Conservation (phyloP, 306 rosid species). For the Vigna angularis region DNA sequence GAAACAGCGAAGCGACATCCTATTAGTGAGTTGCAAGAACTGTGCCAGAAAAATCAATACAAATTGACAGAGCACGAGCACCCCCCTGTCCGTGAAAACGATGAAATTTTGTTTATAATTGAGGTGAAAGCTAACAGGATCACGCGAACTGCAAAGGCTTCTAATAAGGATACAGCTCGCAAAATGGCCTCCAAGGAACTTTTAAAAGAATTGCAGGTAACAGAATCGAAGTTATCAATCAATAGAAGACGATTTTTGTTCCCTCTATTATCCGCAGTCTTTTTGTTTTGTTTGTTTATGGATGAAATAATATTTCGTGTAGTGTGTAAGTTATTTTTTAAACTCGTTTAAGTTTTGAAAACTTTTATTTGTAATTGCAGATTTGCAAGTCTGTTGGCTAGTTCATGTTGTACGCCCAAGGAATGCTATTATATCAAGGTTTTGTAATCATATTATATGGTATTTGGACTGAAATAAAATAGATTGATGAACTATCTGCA, state of each 20-base stretch:
- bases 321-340: not conserved
- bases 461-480: no score
- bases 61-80: not conserved
- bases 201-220: constrained; percentile 54
- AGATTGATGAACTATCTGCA: no score
- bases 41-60: constrained; percentile 52
- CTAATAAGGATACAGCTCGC: constrained; percentile 39
- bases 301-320: not conserved
- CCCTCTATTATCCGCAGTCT: constrained; percentile 4
- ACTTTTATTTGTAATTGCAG: not conserved
- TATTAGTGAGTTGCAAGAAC: constrained; percentile 52
- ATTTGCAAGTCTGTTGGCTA: not conserved
- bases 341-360: not conserved
- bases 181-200: constrained; percentile 58
- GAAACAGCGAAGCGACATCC: constrained; percentile 63
- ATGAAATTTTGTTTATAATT: constrained; percentile 41
- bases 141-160: constrained; percentile 27
- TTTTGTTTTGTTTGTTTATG: constrained; percentile 24
- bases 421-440: not conserved
- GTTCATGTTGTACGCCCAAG: not conserved
- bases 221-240: not conserved
- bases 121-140: constrained; percentile 58
- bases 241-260: not conserved
- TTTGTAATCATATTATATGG: no score
- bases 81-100: not conserved